phyloP scores from a whole-genome alignment of 257 asterid species.

The Eucommia ulmoides region DNA sequence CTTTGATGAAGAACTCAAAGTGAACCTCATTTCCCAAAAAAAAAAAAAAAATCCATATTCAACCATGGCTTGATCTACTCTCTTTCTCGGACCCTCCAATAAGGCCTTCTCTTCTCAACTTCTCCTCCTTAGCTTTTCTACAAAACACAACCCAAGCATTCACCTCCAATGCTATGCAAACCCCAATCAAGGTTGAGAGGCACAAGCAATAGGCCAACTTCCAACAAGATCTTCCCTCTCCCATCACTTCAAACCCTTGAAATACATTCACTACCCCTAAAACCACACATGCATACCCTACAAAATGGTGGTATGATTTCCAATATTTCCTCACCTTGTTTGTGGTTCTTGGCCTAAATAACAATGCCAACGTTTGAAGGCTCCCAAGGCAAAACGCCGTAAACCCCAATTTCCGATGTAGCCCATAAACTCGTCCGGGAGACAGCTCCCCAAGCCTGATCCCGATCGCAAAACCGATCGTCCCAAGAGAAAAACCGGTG shows the following conservation, averaged over 20 bases:
- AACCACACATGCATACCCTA: constrained; percentile 77
- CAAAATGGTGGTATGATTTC: constrained; percentile 93
- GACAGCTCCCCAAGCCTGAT: constrained; percentile 59
- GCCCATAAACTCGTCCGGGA: constrained; percentile 49
- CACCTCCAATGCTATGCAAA: constrained; percentile 71
- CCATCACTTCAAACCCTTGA: constrained; percentile 77
- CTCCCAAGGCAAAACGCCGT: constrained; percentile 66
- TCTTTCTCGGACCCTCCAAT: constrained; percentile 47
- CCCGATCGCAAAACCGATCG: constrained; percentile 67
- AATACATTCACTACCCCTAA: constrained; percentile 73
- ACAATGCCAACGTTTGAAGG: constrained; percentile 71
- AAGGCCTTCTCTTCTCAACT: constrained; percentile 69
- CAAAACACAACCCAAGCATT: constrained; percentile 90
- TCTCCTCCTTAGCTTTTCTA: constrained; percentile 74
- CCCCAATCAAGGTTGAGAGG: constrained; percentile 56
- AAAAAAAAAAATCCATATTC: background rate
- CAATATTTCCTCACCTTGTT: constrained; percentile 68
- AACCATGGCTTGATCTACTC: constrained; percentile 38
- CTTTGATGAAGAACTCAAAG: too few species aligned
- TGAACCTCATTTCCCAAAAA: too few species aligned
- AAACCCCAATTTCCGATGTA: constrained; percentile 70
- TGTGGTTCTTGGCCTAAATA: constrained; percentile 78
- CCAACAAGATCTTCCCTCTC: constrained; percentile 35
- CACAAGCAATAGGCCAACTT: constrained; percentile 58
- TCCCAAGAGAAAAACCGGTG: constrained; percentile 46